These are phyloP conservation scores for Capsicum rhomboideum DNA, from an alignment of 257 asterid genomes.

Conservation along the genomic window DNA sequence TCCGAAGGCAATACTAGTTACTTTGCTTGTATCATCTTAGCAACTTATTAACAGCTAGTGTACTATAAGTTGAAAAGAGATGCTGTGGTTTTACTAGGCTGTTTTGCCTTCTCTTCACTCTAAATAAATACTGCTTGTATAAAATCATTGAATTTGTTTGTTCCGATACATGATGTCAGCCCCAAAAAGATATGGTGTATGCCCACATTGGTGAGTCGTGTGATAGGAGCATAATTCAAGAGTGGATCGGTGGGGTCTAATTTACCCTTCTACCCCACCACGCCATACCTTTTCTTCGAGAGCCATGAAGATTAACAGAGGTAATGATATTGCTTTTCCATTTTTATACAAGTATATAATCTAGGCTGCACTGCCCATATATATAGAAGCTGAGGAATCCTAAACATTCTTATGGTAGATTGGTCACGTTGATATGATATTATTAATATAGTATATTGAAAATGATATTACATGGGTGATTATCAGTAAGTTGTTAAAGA, in stretches of 20 bases:
- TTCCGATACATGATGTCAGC: too few relatives aligned
- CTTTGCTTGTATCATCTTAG: not conserved
- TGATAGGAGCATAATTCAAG: too few relatives aligned
- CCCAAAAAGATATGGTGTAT: too few relatives aligned
- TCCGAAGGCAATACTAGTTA: not conserved
- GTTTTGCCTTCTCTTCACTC: too few relatives aligned
- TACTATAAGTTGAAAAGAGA: too few relatives aligned
- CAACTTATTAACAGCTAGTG: too few relatives aligned
- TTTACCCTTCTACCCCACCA: too few relatives aligned
- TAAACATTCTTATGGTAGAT: not conserved
- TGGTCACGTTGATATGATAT: not conserved
- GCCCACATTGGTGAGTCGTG: too few relatives aligned
- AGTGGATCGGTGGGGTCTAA: too few relatives aligned
- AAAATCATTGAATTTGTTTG: too few relatives aligned
- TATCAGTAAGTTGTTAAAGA: slow-evolving; percentile 3
- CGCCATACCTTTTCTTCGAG: not conserved
- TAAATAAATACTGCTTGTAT: too few relatives aligned
- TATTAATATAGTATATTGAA: not conserved
- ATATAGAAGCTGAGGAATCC: not conserved
- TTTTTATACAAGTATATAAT: not conserved
- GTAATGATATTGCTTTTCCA: not conserved
- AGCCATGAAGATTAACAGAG: not conserved
- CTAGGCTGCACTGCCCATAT: not conserved
- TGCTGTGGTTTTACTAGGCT: too few relatives aligned
- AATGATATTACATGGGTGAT: slow-evolving; percentile 11